These are phyloP conservation scores for Umbelopsis vinacea DNA, from an alignment of 192 early-diverging fungal genomes.

Conservation along the genomic window DNA sequence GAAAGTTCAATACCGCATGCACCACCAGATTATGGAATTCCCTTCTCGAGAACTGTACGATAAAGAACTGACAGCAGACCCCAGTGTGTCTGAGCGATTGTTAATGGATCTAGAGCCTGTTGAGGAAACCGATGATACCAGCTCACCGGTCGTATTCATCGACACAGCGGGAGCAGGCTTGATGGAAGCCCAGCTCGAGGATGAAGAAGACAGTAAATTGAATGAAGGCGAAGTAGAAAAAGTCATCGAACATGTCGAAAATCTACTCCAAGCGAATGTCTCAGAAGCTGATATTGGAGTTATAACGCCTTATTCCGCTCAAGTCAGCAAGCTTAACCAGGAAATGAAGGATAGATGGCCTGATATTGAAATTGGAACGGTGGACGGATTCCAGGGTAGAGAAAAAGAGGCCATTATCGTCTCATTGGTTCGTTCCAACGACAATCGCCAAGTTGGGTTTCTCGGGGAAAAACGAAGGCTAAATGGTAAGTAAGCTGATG, in stretches of 20 bases:
- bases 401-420: slow-evolving; percentile 89
- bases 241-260: slow-evolving; percentile 62
- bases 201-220: slow-evolving; percentile 62
- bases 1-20: slow-evolving; percentile 89
- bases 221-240: slow-evolving; percentile 81
- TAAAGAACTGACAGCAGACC: slow-evolving; percentile 64
- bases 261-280: slow-evolving; percentile 69
- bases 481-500: slow-evolving; percentile 63
- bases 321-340: slow-evolving; percentile 62
- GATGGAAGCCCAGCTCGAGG: slow-evolving; percentile 39
- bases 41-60: slow-evolving; percentile 76
- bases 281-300: slow-evolving; percentile 71
- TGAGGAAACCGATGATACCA: slow-evolving; percentile 60
- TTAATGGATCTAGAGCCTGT: slow-evolving; percentile 69
- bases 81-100: slow-evolving; percentile 63
- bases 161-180: slow-evolving; percentile 67
- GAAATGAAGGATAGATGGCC: slow-evolving; percentile 59
- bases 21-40: slow-evolving; percentile 79
- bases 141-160: slow-evolving; percentile 64
- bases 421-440: slow-evolving; percentile 82
- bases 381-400: slow-evolving; percentile 92
- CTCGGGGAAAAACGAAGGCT: slow-evolving; percentile 78
- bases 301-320: slow-evolving; percentile 87
- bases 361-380: slow-evolving; percentile 77
- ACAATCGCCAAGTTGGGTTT: slow-evolving; percentile 80